Evolutionary conservation across 305 asterid genomes (phyloP), one percentile per base, ranked within the genome.

Genomic region (Fraxinus angustifolia): DNA sequence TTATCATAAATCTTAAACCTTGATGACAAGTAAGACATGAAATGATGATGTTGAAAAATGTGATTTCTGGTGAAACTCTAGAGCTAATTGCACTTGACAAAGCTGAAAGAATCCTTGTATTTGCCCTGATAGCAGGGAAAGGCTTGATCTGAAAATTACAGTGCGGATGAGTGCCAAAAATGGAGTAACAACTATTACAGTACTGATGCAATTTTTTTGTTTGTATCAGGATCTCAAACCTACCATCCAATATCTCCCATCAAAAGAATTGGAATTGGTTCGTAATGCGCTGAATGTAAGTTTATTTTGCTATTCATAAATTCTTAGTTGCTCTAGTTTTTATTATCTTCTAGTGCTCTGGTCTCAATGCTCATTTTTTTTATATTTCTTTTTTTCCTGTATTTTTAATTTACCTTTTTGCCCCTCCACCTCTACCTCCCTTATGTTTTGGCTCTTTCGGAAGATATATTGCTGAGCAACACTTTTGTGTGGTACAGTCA

Each of bases 231-330:
- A 87, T 88, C 98, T 94, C 84, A 81, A 84, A 85, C 94, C 94
- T 76, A 84, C 91, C 75, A 90, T 94, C 88, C 89, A 95, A 40
- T 94, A 94, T 90, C 98, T 94, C 78, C 80, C 93, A 23, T 75
- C 90, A 58, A 88, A 86, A 85, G 98, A 93, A 86, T 83, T 92
- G 90, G 93, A 90, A 76, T 89, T 90, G 89, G 97, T 94, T 75
- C 92, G 53, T 77, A 86, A 87, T 82, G 96, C 98, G 74, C 84
- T 94, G 84, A 80, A 88, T 83, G 98, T 94, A 86, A 91, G 98
- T 88, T 81, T 84, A 19, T 82, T 78, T 65, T 73, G 26, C 14
- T 82, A 40, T 2, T 75, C 76, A 35, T 58, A 6, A 23, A 12
- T 62, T 53, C 73, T 60, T 50, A 53, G 17, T 14, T 19, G 72